These are phyloP conservation scores for Stephania japonica DNA, from an alignment of 164 flowering plant genomes.

Conservation along the genomic window DNA sequence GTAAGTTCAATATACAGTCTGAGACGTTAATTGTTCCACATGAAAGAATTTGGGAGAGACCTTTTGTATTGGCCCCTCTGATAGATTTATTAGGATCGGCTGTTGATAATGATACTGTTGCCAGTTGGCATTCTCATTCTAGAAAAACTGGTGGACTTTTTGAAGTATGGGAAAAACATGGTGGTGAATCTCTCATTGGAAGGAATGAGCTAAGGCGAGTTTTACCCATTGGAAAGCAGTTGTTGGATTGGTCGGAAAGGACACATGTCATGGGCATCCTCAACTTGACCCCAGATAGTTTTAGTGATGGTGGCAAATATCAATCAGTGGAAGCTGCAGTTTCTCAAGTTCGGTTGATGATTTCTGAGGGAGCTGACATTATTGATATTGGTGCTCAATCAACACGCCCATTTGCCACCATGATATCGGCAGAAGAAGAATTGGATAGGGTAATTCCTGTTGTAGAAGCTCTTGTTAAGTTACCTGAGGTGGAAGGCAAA, in stretches of 20 bases:
- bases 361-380: conserved; percentile 82
- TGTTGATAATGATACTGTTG: conserved; percentile 51
- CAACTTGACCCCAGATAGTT: conserved; percentile 90
- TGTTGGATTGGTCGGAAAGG: conserved; percentile 81
- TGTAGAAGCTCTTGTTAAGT: conserved; percentile 50
- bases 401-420: conserved; percentile 72
- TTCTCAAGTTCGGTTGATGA: conserved; percentile 59
- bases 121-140: conserved; percentile 75
- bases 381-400: conserved; percentile 95
- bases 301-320: conserved; percentile 90
- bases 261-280: conserved; percentile 84
- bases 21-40: conserved; percentile 77
- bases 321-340: conserved; percentile 60
- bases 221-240: conserved; percentile 53
- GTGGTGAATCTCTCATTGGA: conserved; percentile 72
- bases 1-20: conserved; percentile 53
- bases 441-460: conserved; percentile 73
- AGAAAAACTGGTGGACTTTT: conserved; percentile 46
- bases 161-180: conserved; percentile 70
- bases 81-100: conserved; percentile 72
- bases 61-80: conserved; percentile 91
- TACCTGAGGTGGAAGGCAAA: conserved; percentile 72
- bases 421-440: conserved; percentile 70
- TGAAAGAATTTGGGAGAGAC: conserved; percentile 91
- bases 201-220: conserved; percentile 73